These are phyloP conservation scores for Volvox reticuliferus DNA, from an alignment of 139 green algal genomes.

Conservation along the genomic window DNA sequence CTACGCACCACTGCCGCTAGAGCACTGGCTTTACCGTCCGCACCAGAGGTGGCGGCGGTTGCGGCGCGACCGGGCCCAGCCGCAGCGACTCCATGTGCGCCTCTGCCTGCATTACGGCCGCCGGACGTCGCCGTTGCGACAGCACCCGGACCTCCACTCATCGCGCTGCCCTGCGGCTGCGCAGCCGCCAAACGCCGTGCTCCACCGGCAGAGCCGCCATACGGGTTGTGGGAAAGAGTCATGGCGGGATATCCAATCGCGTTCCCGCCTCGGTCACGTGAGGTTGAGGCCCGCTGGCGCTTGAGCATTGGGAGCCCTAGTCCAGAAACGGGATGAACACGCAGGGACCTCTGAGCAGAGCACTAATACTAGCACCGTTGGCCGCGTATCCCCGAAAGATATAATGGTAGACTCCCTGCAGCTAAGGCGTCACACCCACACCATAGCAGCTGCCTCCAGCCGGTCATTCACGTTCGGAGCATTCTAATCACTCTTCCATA, in stretches of 20 bases:
- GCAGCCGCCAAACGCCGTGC: neutral
- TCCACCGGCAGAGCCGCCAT: neutral
- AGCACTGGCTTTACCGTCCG: neutral
- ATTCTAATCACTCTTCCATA: neutral
- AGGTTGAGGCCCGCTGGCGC: slow-evolving; percentile 26
- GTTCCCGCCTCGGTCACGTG: slow-evolving; percentile 25
- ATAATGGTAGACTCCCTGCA: too few species aligned
- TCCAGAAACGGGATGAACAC: neutral
- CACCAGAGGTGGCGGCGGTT: neutral
- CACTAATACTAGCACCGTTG: too few species aligned
- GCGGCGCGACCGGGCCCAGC: neutral
- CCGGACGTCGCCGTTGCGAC: neutral
- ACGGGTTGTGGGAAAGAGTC: slow-evolving; percentile 37
- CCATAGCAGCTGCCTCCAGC: too few species aligned
- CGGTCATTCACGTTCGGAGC: too few species aligned
- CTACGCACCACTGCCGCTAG: neutral
- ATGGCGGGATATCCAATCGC: neutral
- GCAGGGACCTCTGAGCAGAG: neutral
- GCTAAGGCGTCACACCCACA: too few species aligned
- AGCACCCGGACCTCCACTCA: neutral
- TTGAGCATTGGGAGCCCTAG: slow-evolving; percentile 42
- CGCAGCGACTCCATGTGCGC: neutral
- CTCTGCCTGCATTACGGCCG: neutral
- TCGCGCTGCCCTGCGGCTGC: slow-evolving; percentile 19
- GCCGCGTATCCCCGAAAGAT: too few species aligned